Evolutionary conservation across 1,139 yeast species (phyloP), one percentile per base, ranked within the genome.

Genomic region (Yamadazyma songkhlaensis): DNA sequence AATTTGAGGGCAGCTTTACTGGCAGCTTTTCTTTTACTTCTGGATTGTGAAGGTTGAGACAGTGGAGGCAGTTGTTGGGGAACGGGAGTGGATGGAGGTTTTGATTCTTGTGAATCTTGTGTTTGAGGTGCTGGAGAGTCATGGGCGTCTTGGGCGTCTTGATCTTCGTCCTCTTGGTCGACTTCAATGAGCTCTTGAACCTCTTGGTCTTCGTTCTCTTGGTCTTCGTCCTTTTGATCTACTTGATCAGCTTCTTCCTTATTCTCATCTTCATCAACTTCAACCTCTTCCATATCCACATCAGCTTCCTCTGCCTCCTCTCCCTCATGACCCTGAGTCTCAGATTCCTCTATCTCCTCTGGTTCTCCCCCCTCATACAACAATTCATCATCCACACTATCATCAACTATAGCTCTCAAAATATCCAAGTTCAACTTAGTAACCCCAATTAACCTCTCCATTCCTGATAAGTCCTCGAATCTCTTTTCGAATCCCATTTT

Each of bases 1-100:
- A 85, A 62, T 53, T 79, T 81, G 40, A 65, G 64, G 0, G 81
- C 80, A 0, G 94, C 94, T 48, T 76, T 76, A 33, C 74, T 72
- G 10, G 32, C 29, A 23, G 17, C 29, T 34, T 26, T 31, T 31
- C 40, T 12, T 26, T 25, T 27, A 21, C 27, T 13, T 33, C 36
- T 11, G 3, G 17, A n/a, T 8, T 13, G 10, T 5, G 11, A n/a
- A 25, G 27, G 13, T 17, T 17, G 20, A 17, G 20, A 17, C 20
- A 17, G 20, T 17, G 4, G 20, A 4, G 20, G 20, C 20, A 17
- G 20, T n/a, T 25, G 11, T n/a, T n/a, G 12, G 11, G 11, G 11
- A 3, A 11, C 11, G 4, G 29, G 29, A 13, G 29, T 27, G 6
- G 12, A 15, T 25, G 27, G 27, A 4, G 4, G 20, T 17, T 4